Base-by-base conservation (phyloP, 192 early-diverging fungal species). In the Coemansia sp. region DNA sequence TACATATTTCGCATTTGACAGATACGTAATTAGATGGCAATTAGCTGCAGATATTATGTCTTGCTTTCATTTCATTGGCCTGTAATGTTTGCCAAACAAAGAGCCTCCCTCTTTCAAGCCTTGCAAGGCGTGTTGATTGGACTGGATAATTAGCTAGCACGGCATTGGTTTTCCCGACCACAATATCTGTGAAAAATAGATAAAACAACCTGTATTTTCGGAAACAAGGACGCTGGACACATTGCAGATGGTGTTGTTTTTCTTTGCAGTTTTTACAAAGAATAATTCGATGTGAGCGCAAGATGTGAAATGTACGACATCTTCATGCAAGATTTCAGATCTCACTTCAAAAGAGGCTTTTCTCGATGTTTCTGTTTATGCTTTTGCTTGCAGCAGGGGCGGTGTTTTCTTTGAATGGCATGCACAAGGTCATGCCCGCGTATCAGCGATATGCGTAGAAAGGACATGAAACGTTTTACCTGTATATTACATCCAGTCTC, bases 281-380 rank as follows among this genome's bases (percentile, higher is more conserved):
- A 49, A 17, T 15, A 49, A 49, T 49, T 49, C 0, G 12, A n/a
- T 19, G 17, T n/a, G 17, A 49, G n/a, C 5, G 47, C 19, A 15
- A n/a, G 47, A n/a, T 7, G 19, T 15, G 47, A 49, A 49, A 19
- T 49, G 47, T 49, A 19, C 19, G 47, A 49, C 47, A 49, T 49
- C 47, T 7, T 17, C 47, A 49, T 49, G 47, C 47, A 49, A 49
- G 47, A 49, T 49, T 19, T 49, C 47, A 17, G n/a, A 49, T 49
- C 47, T 49, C 47, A 49, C 47, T 19, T 49, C n/a, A 49, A 49
- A 49, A 49, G 47, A 49, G 47, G 47, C 47, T 49, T 49, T 49
- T 49, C 29, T 32, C 47, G 19, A 49, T 49, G 17, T 49, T 49
- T 49, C 47, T 49, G 47, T 49, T 49, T 49, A 49, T 19, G n/a